phyloP scores from a whole-genome alignment of 2,329 filamentous ascomycete species.

The Fusarium xyrophilum region DNA sequence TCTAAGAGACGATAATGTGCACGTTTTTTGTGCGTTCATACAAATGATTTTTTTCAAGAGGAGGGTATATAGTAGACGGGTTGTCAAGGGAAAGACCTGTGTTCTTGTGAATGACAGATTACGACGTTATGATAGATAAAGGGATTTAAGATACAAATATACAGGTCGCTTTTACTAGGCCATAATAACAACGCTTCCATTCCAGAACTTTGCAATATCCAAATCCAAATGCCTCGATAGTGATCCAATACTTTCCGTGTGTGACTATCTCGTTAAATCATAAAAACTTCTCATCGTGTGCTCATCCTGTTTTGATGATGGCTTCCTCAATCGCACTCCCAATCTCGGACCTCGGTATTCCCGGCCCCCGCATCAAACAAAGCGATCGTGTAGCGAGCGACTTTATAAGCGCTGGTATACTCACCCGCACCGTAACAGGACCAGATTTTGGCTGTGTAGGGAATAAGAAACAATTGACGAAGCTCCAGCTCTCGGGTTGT shows the following conservation, averaged over 20 bases:
- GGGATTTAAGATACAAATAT: conserved; percentile 33
- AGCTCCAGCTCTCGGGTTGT: conserved; percentile 42
- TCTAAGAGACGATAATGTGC: conserved; percentile 32
- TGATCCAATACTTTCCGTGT: not conserved
- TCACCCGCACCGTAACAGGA: conserved; percentile 28
- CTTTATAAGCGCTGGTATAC: conserved; percentile 23
- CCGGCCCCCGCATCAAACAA: conserved; percentile 38
- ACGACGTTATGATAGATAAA: conserved; percentile 37
- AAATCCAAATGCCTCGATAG: not conserved
- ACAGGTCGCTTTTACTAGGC: conserved; percentile 18
- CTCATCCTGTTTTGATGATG: conserved; percentile 16
- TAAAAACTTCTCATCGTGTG: not conserved
- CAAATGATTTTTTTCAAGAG: not conserved
- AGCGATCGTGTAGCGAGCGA: conserved; percentile 29
- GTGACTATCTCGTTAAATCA: not conserved
- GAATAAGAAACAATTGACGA: conserved; percentile 39
- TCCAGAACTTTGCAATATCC: not conserved
- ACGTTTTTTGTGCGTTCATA: not conserved
- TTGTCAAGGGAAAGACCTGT: not conserved
- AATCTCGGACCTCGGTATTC: conserved; percentile 37
- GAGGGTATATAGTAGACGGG: not conserved
- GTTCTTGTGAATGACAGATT: conserved; percentile 22
- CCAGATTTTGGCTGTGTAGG: conserved; percentile 17
- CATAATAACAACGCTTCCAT: conserved; percentile 18
- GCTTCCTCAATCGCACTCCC: conserved; percentile 40